Percentiles rank a stretch among this genome's conserved stretches.
Evolutionary conservation across 306 rosid genomes (phyloP).

Genomic region (Chamaecrista fasciculata): DNA sequence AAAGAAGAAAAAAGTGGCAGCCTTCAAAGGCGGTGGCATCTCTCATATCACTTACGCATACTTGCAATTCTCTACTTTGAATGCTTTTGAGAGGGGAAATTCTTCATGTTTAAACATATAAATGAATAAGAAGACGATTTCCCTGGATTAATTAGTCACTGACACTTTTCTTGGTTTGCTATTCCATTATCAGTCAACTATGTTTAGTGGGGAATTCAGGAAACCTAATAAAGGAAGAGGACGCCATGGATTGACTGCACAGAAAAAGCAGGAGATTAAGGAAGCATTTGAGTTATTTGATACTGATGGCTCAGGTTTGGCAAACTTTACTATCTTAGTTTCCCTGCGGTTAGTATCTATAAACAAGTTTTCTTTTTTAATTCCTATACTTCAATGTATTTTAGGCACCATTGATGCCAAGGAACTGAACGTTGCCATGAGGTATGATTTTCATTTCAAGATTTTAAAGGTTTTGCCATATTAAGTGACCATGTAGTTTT

Average conservation of each 20-base stretch:
- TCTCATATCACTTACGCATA: background rate
- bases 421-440: constrained; percentile 96
- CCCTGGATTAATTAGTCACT: background rate
- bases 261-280: constrained; percentile 82
- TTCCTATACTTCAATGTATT: constrained; percentile 26
- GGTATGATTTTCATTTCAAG: constrained; percentile 45
- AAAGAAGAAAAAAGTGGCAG: background rate
- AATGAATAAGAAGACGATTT: background rate
- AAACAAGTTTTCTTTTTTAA: background rate
- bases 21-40: background rate
- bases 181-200: constrained; percentile 46
- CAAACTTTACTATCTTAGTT: constrained; percentile 6
- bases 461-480: background rate
- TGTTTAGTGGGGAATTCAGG: constrained; percentile 56
- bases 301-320: constrained; percentile 89
- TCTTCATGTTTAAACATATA: background rate
- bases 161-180: constrained; percentile 13
- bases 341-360: background rate
- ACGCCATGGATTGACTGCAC: constrained; percentile 58
- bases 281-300: constrained; percentile 94
- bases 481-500: constrained; percentile 6
- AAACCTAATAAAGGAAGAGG: constrained; percentile 56
- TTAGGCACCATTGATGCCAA: constrained; percentile 91
- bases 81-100: background rate
- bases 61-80: background rate